These are phyloP conservation scores for Pyrenophora seminiperda DNA, from an alignment of 2,329 filamentous ascomycete genomes.

Conservation along the genomic window DNA sequence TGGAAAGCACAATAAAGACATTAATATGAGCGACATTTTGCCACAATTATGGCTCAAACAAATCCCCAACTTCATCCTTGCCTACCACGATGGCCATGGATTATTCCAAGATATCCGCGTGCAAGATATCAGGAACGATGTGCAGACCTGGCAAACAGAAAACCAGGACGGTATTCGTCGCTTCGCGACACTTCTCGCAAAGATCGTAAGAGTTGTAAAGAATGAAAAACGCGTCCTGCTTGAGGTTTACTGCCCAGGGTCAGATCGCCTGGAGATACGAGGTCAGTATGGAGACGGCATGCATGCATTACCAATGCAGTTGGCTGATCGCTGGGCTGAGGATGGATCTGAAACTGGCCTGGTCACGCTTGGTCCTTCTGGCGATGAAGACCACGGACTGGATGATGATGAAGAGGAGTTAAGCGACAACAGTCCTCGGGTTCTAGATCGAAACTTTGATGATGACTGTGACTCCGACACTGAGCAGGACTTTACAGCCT, in stretches of 20 bases:
- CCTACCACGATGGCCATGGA: constrained; percentile 53
- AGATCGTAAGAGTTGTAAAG: constrained; percentile 38
- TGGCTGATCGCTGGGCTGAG: constrained; percentile 20
- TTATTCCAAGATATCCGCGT: constrained; percentile 53
- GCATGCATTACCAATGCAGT: constrained; percentile 27
- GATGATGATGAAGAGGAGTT: constrained; percentile 1
- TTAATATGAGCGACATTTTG: constrained; percentile 50
- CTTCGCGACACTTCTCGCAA: constrained; percentile 38
- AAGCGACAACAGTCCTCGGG: not conserved
- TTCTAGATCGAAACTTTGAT: not conserved
- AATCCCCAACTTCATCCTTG: constrained; percentile 58
- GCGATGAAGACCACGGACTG: not conserved
- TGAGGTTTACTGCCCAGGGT: constrained; percentile 44
- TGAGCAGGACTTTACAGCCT: constrained; percentile 46
- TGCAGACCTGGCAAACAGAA: constrained; percentile 52
- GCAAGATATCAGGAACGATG: constrained; percentile 43
- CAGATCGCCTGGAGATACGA: constrained; percentile 45
- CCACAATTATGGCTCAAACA: constrained; percentile 58
- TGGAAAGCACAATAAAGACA: constrained; percentile 32
- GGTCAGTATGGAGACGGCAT: constrained; percentile 32
- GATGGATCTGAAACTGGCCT: not conserved
- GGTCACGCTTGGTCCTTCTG: not conserved
- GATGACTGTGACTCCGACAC: constrained; percentile 6
- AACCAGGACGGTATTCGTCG: constrained; percentile 40
- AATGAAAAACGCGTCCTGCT: constrained; percentile 26